Evolutionary conservation across 768 basidiomycete species (phyloP), one percentile per base, ranked within the genome.

Genomic region (Cystobasidium tubakii): DNA sequence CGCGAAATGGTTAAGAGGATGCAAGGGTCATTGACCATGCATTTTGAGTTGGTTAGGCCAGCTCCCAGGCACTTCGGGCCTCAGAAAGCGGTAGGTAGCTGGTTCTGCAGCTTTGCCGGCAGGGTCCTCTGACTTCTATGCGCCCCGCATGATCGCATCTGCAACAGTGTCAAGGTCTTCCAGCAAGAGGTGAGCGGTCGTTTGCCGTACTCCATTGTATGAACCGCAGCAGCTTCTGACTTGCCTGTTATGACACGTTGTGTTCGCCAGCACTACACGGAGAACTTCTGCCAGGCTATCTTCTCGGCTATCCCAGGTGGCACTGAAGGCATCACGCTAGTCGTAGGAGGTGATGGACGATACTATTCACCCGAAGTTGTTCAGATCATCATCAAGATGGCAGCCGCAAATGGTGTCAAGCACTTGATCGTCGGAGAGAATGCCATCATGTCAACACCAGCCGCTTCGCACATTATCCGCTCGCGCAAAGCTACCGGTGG

Each of bases 51-150:
- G 9, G 3, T 10, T 53, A 60, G 93, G 91, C 77, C 92, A 94
- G 83, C 97, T 95, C 82, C 96, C 96, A 27, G 96, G 96, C 74
- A 98, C 96, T 13, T 98, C 96, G 76, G 96, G 96, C 77, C 87
- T 98, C 60, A 86, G 96, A 79, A 98, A 98, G 85, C 87, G 93
- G 92, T 91, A 76, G 80, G 84, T 63, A 21, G 1, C 15, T 50
- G 17, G 17, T 13, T 19, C 13, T 21, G 36, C 39, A 1, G 43
- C 23, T 10, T 34, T 60, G 25, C 29, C 6, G n/a, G n/a, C n/a
- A n/a, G n/a, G n/a, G n/a, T n/a, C n/a, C n/a, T 29, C 57, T 29
- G 33, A 34, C 57, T 34, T 6, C 23, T 4, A 25, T 29, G 13
- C 57, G 57, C 33, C 33, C 33, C 44, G 27, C n/a, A 19, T 21